Percentiles rank a stretch among this genome's conserved stretches.
phyloP scores from a whole-genome alignment of 2,329 filamentous ascomycete genomes.

The Beauveria pseudobassiana region DNA sequence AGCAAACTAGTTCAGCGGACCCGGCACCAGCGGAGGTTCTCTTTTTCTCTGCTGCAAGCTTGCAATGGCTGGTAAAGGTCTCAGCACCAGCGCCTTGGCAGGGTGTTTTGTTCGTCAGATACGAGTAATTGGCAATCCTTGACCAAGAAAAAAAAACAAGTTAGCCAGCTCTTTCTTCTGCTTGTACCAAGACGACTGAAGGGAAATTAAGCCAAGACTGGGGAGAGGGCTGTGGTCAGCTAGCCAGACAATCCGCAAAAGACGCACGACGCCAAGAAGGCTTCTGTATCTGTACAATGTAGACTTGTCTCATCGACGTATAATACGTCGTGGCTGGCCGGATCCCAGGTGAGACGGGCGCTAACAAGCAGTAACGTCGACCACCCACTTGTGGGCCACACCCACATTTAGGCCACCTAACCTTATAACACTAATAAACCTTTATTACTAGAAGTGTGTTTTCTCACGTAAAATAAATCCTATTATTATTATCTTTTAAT shows the following conservation, averaged over 20 bases:
- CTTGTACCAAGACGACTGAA: neutral
- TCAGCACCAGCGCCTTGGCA: neutral
- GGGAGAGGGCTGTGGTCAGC: neutral
- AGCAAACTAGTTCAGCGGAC: slow-evolving; percentile 3
- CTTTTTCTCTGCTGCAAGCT: neutral
- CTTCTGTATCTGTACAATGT: no score
- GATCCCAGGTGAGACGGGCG: neutral
- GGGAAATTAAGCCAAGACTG: neutral
- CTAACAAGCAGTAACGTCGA: neutral
- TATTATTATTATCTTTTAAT: no score
- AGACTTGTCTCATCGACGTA: no score
- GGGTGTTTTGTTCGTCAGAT: neutral
- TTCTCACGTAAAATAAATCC: no score
- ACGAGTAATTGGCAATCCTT: neutral
- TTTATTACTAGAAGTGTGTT: no score
- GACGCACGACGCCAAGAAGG: no score
- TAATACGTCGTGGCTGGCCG: no score
- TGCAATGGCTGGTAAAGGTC: neutral
- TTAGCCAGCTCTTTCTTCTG: neutral
- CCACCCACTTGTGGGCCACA: no score
- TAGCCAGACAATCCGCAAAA: neutral
- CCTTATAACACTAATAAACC: no score
- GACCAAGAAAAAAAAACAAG: neutral
- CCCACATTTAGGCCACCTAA: no score
- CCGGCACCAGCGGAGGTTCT: slow-evolving; percentile 7